Evolutionary conservation across 306 rosid species (phyloP).

Genomic region (Cercis canadensis): DNA sequence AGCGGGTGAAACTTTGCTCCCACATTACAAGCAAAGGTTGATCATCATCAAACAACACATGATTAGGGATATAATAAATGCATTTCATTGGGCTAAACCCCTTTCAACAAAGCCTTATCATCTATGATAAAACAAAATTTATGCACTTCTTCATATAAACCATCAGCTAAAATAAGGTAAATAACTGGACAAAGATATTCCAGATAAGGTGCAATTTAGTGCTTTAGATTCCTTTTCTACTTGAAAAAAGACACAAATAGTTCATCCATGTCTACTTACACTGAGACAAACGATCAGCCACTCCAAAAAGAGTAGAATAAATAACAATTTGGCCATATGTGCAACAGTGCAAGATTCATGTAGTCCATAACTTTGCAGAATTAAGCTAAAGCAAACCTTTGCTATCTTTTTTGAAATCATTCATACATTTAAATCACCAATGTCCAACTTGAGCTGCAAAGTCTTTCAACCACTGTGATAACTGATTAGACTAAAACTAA

Average conservation of each 20-base stretch:
- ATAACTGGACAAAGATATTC: not conserved
- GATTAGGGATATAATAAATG: not conserved
- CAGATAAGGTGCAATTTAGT: not conserved
- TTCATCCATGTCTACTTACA: not conserved
- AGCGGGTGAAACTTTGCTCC: too few species aligned
- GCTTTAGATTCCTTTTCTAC: too few species aligned
- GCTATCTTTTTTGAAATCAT: not conserved
- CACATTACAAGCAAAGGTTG: not conserved
- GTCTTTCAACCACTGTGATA: too few species aligned
- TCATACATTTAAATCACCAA: not conserved
- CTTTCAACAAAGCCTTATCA: constrained; percentile 4
- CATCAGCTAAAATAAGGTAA: too few species aligned
- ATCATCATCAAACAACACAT: constrained; percentile 9
- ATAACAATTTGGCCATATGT: too few species aligned
- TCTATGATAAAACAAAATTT: not conserved
- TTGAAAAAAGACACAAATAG: not conserved
- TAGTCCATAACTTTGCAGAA: too few species aligned
- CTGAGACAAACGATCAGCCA: not conserved
- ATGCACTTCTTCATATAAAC: not conserved
- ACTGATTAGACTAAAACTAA: too few species aligned
- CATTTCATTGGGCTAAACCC: not conserved
- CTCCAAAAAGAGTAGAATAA: not conserved
- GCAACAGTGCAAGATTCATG: too few species aligned
- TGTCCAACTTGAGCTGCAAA: not conserved
- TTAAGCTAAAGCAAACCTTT: too few species aligned